Evolutionary conservation across 768 basidiomycete species (phyloP).

Genomic region (Termitomyces sp.): DNA sequence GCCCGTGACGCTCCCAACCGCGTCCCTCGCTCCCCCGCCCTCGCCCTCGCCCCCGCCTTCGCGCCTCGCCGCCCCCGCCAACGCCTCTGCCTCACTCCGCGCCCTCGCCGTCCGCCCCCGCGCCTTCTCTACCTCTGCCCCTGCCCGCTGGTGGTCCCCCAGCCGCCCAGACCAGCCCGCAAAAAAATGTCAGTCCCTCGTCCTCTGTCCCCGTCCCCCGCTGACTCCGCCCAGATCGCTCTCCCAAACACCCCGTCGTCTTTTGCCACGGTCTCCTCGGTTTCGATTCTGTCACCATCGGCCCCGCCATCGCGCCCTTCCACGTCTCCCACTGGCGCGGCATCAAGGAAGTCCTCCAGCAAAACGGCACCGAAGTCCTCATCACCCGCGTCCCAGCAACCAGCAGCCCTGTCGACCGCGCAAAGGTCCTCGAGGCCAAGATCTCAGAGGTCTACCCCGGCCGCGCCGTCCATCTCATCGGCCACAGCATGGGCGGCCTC

Average conservation of each 20-base stretch:
- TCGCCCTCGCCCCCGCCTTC: slow-evolving; percentile 15
- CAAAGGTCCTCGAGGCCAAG: slow-evolving; percentile 79
- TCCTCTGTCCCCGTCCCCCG: not conserved
- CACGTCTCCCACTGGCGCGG: slow-evolving; percentile 96
- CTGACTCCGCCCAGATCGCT: slow-evolving; percentile 44
- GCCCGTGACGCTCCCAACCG: slow-evolving; percentile 52
- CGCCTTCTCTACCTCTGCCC: slow-evolving; percentile 22
- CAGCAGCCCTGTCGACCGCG: slow-evolving; percentile 81
- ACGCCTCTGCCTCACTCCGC: slow-evolving; percentile 8
- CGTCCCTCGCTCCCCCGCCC: slow-evolving; percentile 44
- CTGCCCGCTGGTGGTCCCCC: slow-evolving; percentile 49
- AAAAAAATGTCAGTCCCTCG: slow-evolving; percentile 54
- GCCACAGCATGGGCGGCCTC: slow-evolving; percentile 85
- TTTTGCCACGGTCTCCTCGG: slow-evolving; percentile 95
- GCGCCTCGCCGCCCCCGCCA: slow-evolving; percentile 25
- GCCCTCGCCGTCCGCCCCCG: slow-evolving; percentile 52
- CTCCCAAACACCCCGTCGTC: slow-evolving; percentile 80
- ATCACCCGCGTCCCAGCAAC: slow-evolving; percentile 94
- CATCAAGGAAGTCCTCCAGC: slow-evolving; percentile 86
- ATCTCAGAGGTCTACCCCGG: slow-evolving; percentile 81
- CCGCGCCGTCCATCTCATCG: slow-evolving; percentile 82
- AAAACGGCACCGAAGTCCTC: slow-evolving; percentile 84
- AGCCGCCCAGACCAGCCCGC: slow-evolving; percentile 28
- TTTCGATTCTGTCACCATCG: slow-evolving; percentile 81
- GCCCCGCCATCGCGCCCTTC: slow-evolving; percentile 68